phyloP scores from a whole-genome alignment of 352 stramenopile species.

The Globisporangium emineosum region DNA sequence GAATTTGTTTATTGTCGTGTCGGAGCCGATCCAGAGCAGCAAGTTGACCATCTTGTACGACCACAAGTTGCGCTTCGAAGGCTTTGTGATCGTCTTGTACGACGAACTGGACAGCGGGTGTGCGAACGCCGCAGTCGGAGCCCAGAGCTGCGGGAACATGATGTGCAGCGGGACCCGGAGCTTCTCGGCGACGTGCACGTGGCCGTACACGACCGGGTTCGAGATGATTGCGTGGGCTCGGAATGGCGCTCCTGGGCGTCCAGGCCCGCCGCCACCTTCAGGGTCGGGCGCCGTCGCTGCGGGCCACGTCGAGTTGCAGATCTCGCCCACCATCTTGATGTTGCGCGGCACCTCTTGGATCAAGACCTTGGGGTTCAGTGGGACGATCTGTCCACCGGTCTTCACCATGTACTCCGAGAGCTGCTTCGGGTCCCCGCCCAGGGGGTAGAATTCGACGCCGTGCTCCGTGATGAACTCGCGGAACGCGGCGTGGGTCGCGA shows the following conservation, averaged over 20 bases:
- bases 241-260: conserved; percentile 56
- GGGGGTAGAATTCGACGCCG: conserved; percentile 76
- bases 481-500: conserved; percentile 91
- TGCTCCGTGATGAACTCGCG: conserved; percentile 74
- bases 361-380: conserved; percentile 56
- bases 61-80: conserved; percentile 42
- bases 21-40: conserved; percentile 46
- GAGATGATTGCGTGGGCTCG: conserved; percentile 91
- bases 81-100: conserved; percentile 77
- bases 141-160: conserved; percentile 92
- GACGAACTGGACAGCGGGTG: conserved; percentile 86
- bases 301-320: conserved; percentile 86
- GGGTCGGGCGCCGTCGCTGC: conserved; percentile 79
- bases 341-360: conserved; percentile 79
- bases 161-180: conserved; percentile 92
- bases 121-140: conserved; percentile 85
- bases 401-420: conserved; percentile 91
- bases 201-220: conserved; percentile 91
- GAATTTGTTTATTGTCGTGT: conserved; percentile 54
- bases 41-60: conserved; percentile 55
- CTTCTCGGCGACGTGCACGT: conserved; percentile 91
- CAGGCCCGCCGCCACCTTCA: conserved; percentile 52
- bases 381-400: conserved; percentile 74
- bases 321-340: conserved; percentile 89
- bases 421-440: conserved; percentile 73